Conservation (phyloP, 352 stramenopile species). For the Phytopythium mirpurense region DNA sequence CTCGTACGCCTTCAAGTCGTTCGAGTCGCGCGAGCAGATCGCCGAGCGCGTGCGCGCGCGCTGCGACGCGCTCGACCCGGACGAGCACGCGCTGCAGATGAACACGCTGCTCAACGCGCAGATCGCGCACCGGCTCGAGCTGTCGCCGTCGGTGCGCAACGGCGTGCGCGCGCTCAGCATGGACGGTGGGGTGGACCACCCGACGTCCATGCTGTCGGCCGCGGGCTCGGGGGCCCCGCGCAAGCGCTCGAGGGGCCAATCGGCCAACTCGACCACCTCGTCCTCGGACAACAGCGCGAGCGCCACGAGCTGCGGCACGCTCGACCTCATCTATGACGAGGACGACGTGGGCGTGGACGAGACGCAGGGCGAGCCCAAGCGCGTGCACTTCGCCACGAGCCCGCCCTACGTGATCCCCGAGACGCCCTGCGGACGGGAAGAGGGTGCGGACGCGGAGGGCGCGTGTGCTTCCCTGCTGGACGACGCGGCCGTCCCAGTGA, state of each 20-base stretch:
- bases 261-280: constrained; percentile 45
- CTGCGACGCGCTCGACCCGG: constrained; percentile 35
- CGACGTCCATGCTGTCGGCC: background rate
- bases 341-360: constrained; percentile 23
- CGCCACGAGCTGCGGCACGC: constrained; percentile 30
- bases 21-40: constrained; percentile 76
- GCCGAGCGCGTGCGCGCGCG: constrained; percentile 43
- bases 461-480: background rate
- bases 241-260: constrained; percentile 50
- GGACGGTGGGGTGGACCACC: background rate
- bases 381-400: constrained; percentile 43
- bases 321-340: constrained; percentile 26
- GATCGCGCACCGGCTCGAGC: constrained; percentile 69
- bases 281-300: constrained; percentile 39
- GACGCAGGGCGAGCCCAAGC: constrained; percentile 35
- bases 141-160: constrained; percentile 46
- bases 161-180: constrained; percentile 19
- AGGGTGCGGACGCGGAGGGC: background rate
- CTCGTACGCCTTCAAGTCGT: constrained; percentile 80
- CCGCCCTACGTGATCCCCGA: constrained; percentile 41
- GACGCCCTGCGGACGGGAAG: background rate
- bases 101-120: constrained; percentile 82
- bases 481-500: constrained; percentile 4
- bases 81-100: constrained; percentile 60
- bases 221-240: constrained; percentile 18